Conservation (phyloP, 371 early-diverging fungal genomes). For the Lichtheimia corymbifera region DNA sequence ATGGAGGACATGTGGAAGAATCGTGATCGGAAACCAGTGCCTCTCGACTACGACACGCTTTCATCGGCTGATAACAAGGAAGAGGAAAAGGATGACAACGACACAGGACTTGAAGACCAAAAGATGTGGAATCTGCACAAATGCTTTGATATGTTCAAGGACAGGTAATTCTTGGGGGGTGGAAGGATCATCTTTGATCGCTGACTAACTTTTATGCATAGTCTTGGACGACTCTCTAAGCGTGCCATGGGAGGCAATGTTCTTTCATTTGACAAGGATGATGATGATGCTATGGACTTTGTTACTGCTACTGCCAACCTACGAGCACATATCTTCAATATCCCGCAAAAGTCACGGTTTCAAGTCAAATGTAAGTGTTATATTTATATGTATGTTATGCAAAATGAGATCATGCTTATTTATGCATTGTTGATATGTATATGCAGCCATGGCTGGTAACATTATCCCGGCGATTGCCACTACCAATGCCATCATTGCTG, state of each 20-base stretch:
- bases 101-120: constrained; percentile 59
- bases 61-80: constrained; percentile 2
- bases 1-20: constrained; percentile 93
- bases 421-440: not conserved
- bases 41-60: constrained; percentile 61
- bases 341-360: constrained; percentile 80
- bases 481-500: constrained; percentile 98
- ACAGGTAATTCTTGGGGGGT: constrained; percentile 38
- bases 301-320: constrained; percentile 92
- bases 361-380: constrained; percentile 77
- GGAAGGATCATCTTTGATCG: no score
- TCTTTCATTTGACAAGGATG: constrained; percentile 93
- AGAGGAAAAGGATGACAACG: constrained; percentile 46
- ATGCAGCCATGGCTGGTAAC: constrained; percentile 93
- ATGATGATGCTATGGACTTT: constrained; percentile 85
- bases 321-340: constrained; percentile 80
- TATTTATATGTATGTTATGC: not conserved
- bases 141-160: constrained; percentile 53
- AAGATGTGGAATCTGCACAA: constrained; percentile 66
- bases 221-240: constrained; percentile 41
- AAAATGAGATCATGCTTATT: not conserved
- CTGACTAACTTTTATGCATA: constrained; percentile 13
- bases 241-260: constrained; percentile 42
- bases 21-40: constrained; percentile 66
- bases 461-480: constrained; percentile 99